A percentile compares a stretch with the other conserved stretches of the same genome.
These are phyloP conservation scores for Dacryopinax primogenitus DNA, from an alignment of 768 basidiomycete species.

Conservation along the genomic window DNA sequence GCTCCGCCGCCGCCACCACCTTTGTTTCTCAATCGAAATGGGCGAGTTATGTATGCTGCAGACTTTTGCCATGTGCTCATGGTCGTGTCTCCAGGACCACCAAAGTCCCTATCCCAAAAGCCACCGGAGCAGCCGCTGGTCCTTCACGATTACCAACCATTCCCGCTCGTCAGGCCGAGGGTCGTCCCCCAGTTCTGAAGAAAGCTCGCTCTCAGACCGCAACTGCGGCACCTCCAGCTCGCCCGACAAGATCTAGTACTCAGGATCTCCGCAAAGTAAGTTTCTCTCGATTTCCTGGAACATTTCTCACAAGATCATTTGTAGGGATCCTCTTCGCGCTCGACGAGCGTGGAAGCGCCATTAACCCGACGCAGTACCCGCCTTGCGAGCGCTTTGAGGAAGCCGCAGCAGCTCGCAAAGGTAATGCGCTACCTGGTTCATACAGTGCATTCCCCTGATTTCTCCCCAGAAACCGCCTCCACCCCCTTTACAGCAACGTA, in stretches of 20 bases:
- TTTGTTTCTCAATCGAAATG: background rate
- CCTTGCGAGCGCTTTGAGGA: background rate
- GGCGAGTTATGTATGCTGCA: background rate
- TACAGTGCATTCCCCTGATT: background rate
- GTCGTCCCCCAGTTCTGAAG: background rate
- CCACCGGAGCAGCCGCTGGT: background rate
- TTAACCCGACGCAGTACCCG: background rate
- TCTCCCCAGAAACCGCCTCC: background rate
- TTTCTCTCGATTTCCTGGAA: background rate
- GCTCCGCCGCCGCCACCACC: background rate
- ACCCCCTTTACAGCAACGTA: background rate
- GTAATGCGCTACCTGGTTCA: background rate
- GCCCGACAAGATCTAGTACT: background rate
- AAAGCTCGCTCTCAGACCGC: background rate
- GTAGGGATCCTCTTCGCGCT: slow-evolving; percentile 2
- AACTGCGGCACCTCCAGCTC: background rate
- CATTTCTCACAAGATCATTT: background rate
- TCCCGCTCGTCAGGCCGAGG: background rate
- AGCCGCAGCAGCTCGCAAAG: background rate
- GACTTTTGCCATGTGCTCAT: too few species aligned
- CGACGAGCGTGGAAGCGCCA: background rate
- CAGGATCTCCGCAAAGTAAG: background rate
- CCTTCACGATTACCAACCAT: slow-evolving; percentile 2
- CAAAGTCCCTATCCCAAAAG: background rate
- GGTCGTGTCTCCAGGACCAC: background rate